phyloP scores from a whole-genome alignment of 257 asterid genomes.

The Paulownia fortunei region DNA sequence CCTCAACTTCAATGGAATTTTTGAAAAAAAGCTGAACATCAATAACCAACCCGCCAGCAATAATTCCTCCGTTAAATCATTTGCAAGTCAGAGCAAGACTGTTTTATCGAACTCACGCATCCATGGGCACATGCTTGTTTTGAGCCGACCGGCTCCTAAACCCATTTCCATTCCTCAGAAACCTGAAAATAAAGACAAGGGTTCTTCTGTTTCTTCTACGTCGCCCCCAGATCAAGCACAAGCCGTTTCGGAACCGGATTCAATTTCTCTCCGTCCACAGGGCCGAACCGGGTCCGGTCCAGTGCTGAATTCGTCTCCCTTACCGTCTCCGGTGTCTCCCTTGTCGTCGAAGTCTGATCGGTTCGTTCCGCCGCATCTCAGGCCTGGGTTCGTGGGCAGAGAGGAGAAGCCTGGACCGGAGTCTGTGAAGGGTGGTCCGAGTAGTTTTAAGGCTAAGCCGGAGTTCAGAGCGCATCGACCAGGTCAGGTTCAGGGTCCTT shows the following conservation, averaged over 20 bases:
- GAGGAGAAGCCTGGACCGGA: constrained; percentile 68
- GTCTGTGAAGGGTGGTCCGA: constrained; percentile 46
- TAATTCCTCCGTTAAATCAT: constrained; percentile 44
- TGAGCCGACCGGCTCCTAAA: constrained; percentile 72
- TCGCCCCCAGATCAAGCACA: constrained; percentile 45
- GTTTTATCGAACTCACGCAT: constrained; percentile 62
- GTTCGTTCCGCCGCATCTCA: constrained; percentile 81
- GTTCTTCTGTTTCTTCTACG: constrained; percentile 26
- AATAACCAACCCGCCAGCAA: constrained; percentile 35
- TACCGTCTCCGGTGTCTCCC: constrained; percentile 57
- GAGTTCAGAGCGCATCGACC: constrained; percentile 38
- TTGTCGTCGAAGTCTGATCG: constrained; percentile 53
- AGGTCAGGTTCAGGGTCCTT: constrained; percentile 37
- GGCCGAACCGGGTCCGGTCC: constrained; percentile 72
- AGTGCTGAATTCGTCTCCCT: constrained; percentile 37
- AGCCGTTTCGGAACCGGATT: constrained; percentile 41
- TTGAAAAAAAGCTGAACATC: constrained; percentile 59
- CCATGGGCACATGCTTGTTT: constrained; percentile 87
- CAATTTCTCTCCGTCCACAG: constrained; percentile 71
- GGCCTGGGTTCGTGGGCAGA: constrained; percentile 81
- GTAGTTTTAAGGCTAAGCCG: constrained; percentile 40
- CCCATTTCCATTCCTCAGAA: constrained; percentile 52
- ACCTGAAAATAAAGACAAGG: constrained; percentile 34
- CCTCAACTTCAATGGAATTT: constrained; percentile 77
- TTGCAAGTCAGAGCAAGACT: constrained; percentile 45